Base-by-base conservation (phyloP, 352 stramenopile species). In the Pythium pyrilobum region DNA sequence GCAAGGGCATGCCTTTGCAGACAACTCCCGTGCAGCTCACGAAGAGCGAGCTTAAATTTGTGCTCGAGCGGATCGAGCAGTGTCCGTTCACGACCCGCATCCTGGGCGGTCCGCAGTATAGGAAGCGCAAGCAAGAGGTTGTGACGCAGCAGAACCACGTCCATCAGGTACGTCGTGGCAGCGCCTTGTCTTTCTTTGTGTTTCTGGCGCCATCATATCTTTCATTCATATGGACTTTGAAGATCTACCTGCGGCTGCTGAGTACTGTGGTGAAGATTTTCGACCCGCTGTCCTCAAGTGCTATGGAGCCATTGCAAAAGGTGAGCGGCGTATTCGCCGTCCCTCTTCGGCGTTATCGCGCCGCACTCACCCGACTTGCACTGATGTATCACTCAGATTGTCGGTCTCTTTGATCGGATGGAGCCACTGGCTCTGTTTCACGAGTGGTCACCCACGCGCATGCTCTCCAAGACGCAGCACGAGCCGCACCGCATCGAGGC, bases 11-110 rank as follows among this genome's bases (percentile, higher is more conserved):
- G 85, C 85, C 85, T 5, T 42, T 92, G 27, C 74, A 85, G 27
- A 61, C 68, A 0, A 56, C 89, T 3, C 56, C 77, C 6, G 76
- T 95, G 39, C 77, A 86, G 25, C 59, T 95, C 27, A 82, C 85
- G 0, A 91, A 88, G 66, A 92, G 83, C 56, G 85, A 95, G 53
- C 69, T 95, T 21, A 89, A 91, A 53, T 95, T 95, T 64, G 76
- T 91, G 12, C 65, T 78, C 29, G 83, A 95, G 28, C 77, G 85
- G 18, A 87, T 95, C 32, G 69, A 74, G 8, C 72, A 78, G 38
- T 95, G 85, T 55, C 83, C 85, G 7, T 16, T 87, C 12, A 72
- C 81, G 4, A 40, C 62, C 1, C 64, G 38, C 16, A 69, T 95
- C 15, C 72, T 71, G 8, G 77, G 77, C 8, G 82, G 70, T 7